Evolutionary conservation across 176 grass and related monocot species (phyloP), one percentile per base, ranked within the genome.

Genomic region (Pontederia crassipes): DNA sequence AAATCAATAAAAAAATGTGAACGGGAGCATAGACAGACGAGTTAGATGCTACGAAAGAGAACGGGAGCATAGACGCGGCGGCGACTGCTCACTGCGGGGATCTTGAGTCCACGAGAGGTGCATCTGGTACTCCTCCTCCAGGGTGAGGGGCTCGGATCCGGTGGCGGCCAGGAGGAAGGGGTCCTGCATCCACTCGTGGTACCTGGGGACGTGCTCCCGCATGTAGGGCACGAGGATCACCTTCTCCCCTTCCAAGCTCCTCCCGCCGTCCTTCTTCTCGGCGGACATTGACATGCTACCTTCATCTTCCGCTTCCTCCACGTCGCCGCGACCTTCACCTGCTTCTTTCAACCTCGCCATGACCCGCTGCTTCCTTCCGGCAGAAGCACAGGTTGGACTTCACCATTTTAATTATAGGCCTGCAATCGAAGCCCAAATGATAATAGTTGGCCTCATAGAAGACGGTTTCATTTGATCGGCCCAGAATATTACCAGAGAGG

Each of bases 161-260:
- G 87, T 89, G 71, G 84, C 87, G 67, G 85, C 66, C 59, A 92
- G 87, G 67, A 92, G 82, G 13, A 75, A 73, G 28, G 85, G 82
- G 67, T 95, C 85, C 60, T 86, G 76, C 79, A 95, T 95, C 89
- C 89, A 95, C 64, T 69, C 68, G 52, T 92, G 84, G 84, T 98
- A 89, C 55, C 63, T 74, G 17, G 74, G 81, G 14, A 98, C 93
- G 57, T 98, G 93, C 68, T 98, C 82, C 56, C 84, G 61, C 77
- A 83, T 83, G 77, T 89, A 95, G 3, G 85, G 85, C 59, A 83
- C 82, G 62, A 95, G 69, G 29, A 86, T 57, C 51, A 62, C 61
- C 1, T 72, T 71, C 71, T 88, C 71, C 48, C 75, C 81, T 56
- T 82, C 60, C 69, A 40, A 40, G 32, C 32, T 40, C 4, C 32